Percentiles rank a stretch among this genome's conserved stretches.
These are phyloP conservation scores for Flaveria bidentis DNA, from an alignment of 129 eudicot genomes.

Conservation along the genomic window DNA sequence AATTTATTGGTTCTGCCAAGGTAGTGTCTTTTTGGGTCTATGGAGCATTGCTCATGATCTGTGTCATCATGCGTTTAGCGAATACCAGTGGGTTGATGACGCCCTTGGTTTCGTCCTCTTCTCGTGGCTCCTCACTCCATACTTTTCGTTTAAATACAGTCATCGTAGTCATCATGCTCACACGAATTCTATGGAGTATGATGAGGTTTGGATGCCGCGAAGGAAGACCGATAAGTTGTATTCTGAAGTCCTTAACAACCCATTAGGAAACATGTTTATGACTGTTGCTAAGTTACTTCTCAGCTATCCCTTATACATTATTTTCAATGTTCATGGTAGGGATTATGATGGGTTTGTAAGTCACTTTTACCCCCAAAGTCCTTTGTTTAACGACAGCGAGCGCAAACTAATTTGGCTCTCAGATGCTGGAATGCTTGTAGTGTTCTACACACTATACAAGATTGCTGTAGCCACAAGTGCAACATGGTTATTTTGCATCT, in stretches of 20 bases:
- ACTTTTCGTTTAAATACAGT: constrained; percentile 25
- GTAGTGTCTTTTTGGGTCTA: constrained; percentile 28
- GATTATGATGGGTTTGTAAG: constrained; percentile 24
- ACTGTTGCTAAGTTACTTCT: constrained; percentile 22
- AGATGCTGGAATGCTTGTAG: constrained; percentile 9
- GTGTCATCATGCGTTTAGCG: constrained; percentile 23
- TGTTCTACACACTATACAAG: constrained; percentile 9
- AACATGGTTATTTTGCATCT: constrained; percentile 27
- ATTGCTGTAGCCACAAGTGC: constrained; percentile 14
- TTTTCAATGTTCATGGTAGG: constrained; percentile 29
- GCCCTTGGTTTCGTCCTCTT: constrained; percentile 17
- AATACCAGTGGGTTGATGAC: constrained; percentile 20
- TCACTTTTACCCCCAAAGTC: constrained; percentile 22
- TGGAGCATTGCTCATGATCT: constrained; percentile 38
- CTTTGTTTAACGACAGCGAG: constrained; percentile 17
- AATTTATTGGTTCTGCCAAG: constrained; percentile 30
- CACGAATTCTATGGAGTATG: constrained; percentile 33
- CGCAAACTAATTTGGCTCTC: constrained; percentile 24
- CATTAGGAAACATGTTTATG: constrained; percentile 27
- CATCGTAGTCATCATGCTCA: constrained; percentile 39
- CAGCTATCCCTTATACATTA: constrained; percentile 32
- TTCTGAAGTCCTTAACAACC: constrained; percentile 30
- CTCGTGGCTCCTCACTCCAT: constrained; percentile 22
- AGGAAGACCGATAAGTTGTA: constrained; percentile 21
- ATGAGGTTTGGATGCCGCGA: constrained; percentile 36